A percentile compares a stretch with the other conserved stretches of the same genome.
Conservation (phyloP, 441 rosid species). For the Croton laevigatus region DNA sequence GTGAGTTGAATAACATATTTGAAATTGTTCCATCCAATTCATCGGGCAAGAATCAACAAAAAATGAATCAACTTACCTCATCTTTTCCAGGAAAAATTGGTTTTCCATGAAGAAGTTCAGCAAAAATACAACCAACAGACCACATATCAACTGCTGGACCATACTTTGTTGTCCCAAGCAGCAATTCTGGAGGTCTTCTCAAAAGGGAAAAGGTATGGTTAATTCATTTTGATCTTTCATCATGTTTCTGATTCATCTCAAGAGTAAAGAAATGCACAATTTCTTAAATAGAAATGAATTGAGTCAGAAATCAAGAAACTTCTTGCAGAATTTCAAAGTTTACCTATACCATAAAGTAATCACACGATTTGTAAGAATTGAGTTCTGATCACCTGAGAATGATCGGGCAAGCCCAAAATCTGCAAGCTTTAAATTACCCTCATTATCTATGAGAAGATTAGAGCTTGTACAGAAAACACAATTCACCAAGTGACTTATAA, state of each 20-base stretch:
- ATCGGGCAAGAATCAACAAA: background rate
- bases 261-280: background rate
- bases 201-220: background rate
- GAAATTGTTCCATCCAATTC: background rate
- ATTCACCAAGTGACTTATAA: constrained; percentile 10
- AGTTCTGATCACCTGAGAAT: constrained; percentile 63
- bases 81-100: constrained; percentile 92
- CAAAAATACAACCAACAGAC: constrained; percentile 98
- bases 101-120: constrained; percentile 85
- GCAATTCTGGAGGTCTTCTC: constrained; percentile 89
- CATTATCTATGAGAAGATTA: constrained; percentile 92
- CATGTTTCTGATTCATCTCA: background rate
- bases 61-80: constrained; percentile 46
- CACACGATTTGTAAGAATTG: constrained; percentile 85
- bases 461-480: constrained; percentile 53
- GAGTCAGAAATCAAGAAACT: background rate
- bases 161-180: constrained; percentile 94
- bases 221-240: background rate
- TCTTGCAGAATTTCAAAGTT: constrained; percentile 11
- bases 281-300: background rate
- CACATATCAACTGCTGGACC: constrained; percentile 99
- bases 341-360: constrained; percentile 98
- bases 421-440: constrained; percentile 94
- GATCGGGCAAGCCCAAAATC: constrained; percentile 96
- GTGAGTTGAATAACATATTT: background rate